Conservation (phyloP, 208 protist genomes). For the Angomonas deanei region DNA sequence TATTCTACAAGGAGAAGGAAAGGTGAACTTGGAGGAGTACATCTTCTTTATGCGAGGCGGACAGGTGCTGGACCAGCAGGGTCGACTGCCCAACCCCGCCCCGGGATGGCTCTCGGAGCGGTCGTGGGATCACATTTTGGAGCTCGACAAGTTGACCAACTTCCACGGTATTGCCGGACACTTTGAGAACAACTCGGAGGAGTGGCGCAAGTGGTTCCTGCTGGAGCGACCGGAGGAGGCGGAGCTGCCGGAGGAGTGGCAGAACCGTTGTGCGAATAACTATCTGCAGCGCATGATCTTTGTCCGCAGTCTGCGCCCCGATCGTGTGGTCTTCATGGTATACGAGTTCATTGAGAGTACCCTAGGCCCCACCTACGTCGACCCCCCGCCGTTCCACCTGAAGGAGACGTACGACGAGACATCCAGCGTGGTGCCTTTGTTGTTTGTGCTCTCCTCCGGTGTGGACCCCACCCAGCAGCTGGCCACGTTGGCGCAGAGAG, state of each 20-base stretch:
- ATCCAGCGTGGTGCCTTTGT: constrained; percentile 90
- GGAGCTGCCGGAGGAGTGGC: constrained; percentile 95
- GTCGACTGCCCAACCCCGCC: constrained; percentile 93
- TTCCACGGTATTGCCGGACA: constrained; percentile 93
- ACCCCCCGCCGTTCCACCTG: constrained; percentile 96
- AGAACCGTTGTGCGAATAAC: constrained; percentile 72
- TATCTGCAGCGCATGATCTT: constrained; percentile 97
- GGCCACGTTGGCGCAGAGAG: constrained; percentile 79
- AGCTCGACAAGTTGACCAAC: constrained; percentile 94
- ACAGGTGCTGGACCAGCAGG: constrained; percentile 92
- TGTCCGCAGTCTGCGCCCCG: constrained; percentile 95
- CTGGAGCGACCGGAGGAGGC: constrained; percentile 92
- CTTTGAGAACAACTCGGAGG: constrained; percentile 93
- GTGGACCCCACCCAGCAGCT: constrained; percentile 97
- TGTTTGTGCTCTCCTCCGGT: constrained; percentile 97
- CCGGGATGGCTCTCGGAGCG: constrained; percentile 93
- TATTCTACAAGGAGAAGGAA: constrained; percentile 89
- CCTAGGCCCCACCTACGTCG: constrained; percentile 93
- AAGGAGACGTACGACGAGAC: constrained; percentile 93
- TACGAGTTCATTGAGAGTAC: constrained; percentile 95
- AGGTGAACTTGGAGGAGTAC: constrained; percentile 96
- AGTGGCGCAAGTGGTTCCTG: constrained; percentile 95
- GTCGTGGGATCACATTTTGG: constrained; percentile 96
- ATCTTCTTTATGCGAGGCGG: constrained; percentile 97
- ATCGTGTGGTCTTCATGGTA: constrained; percentile 96